phyloP scores from a whole-genome alignment of 495 filamentous ascomycete genomes.

The Chaetomium tenue region DNA sequence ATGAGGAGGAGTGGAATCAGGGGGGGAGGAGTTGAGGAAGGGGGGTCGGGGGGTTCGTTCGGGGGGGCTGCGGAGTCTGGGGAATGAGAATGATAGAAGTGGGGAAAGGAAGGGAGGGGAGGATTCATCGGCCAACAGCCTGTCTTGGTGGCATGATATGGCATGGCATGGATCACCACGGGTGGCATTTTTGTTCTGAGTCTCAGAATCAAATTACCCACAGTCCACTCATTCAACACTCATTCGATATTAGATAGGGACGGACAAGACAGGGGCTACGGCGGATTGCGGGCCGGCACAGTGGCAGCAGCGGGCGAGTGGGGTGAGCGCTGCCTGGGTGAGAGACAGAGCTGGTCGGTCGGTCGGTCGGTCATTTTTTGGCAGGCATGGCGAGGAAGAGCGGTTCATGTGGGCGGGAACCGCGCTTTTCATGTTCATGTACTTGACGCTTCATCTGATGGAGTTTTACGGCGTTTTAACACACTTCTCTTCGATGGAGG shows the following conservation, averaged over 20 bases:
- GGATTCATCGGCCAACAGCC: no score
- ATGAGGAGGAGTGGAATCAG: constrained; percentile 73
- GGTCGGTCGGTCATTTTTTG: neutral
- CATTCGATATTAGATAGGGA: constrained; percentile 1
- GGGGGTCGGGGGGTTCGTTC: neutral
- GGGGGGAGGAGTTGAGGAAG: neutral
- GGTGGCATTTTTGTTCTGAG: neutral
- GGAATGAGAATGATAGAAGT: neutral
- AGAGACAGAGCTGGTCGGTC: neutral
- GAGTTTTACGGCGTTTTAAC: constrained; percentile 12
- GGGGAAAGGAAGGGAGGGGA: no score
- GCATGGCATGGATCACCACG: neutral
- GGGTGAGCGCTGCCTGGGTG: neutral
- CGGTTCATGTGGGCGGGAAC: neutral
- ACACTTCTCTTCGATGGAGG: constrained; percentile 6
- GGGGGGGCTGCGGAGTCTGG: neutral
- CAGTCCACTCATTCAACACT: neutral
- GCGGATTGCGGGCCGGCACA: neutral
- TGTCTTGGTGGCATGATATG: no score
- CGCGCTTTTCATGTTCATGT: constrained; percentile 7
- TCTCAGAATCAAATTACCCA: neutral
- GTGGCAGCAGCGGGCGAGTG: neutral
- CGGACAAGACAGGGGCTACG: no score
- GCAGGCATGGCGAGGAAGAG: neutral
- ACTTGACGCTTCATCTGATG: constrained; percentile 11